Conservation (phyloP, 441 rosid species). For the Mallotus repandus region DNA sequence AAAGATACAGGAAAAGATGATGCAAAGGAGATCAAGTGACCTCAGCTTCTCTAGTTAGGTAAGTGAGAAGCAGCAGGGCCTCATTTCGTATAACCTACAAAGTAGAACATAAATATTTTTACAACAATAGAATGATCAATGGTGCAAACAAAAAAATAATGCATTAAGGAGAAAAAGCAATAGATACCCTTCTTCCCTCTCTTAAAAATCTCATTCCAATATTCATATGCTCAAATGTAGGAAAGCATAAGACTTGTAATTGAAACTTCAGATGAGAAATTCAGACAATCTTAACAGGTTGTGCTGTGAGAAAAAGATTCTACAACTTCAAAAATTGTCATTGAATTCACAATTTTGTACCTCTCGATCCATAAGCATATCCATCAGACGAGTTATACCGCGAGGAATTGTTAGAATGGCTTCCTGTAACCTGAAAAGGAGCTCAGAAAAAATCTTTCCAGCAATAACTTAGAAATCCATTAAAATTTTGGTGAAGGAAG, state of each 20-base stretch:
- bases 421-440: slow-evolving; percentile 92
- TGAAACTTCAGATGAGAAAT: not conserved
- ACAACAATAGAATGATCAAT: slow-evolving; percentile 9
- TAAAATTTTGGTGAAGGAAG: slow-evolving; percentile 8
- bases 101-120: slow-evolving; percentile 24
- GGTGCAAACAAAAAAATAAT: not conserved
- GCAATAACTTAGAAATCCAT: slow-evolving; percentile 21
- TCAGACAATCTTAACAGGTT: not conserved
- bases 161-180: no score
- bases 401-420: slow-evolving; percentile 97
- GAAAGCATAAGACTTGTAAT: not conserved
- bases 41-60: slow-evolving; percentile 99
- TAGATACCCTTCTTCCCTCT: not conserved
- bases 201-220: not conserved
- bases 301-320: no score
- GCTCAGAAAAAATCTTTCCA: slow-evolving; percentile 40
- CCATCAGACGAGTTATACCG: slow-evolving; percentile 97
- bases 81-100: slow-evolving; percentile 90
- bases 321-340: not conserved
- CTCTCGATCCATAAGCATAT: slow-evolving; percentile 99
- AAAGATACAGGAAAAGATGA: slow-evolving; percentile 16
- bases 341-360: slow-evolving; percentile 33
- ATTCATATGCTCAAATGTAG: not conserved
- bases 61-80: slow-evolving; percentile 90
- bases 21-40: slow-evolving; percentile 33